These are phyloP conservation scores for Bretziella fagacearum DNA, from an alignment of 2,329 filamentous ascomycete species.

Conservation along the genomic window DNA sequence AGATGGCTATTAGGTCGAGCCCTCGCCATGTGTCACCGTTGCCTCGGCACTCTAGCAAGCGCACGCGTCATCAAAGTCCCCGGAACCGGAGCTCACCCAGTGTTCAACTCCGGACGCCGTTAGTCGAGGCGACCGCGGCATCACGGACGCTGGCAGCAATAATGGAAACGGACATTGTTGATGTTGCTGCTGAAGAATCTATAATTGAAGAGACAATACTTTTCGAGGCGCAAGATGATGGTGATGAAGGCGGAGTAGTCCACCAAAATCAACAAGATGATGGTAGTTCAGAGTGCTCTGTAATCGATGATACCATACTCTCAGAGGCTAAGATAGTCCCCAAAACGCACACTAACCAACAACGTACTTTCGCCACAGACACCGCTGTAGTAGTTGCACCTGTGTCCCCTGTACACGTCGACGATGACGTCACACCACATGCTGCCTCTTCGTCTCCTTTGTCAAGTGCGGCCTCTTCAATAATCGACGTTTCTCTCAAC, in stretches of 20 bases:
- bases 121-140: neutral
- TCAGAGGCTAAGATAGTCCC: too few relatives aligned
- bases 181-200: neutral
- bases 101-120: neutral
- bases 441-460: neutral
- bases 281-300: neutral
- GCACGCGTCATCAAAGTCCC: neutral
- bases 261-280: too few relatives aligned
- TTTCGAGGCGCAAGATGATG: neutral
- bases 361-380: neutral
- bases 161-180: neutral
- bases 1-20: slow-evolving; percentile 12
- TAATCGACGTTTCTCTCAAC: slow-evolving; percentile 3
- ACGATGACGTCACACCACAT: neutral
- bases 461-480: neutral
- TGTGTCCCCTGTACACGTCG: neutral
- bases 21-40: neutral
- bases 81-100: neutral
- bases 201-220: slow-evolving; percentile 11
- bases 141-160: neutral
- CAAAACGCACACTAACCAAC: neutral
- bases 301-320: slow-evolving; percentile 7
- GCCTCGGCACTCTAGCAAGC: neutral
- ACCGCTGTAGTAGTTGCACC: neutral
- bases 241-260: neutral